Evolutionary conservation across 2,329 filamentous ascomycete genomes (phyloP).

Genomic region (Emydomyces testavorans): DNA sequence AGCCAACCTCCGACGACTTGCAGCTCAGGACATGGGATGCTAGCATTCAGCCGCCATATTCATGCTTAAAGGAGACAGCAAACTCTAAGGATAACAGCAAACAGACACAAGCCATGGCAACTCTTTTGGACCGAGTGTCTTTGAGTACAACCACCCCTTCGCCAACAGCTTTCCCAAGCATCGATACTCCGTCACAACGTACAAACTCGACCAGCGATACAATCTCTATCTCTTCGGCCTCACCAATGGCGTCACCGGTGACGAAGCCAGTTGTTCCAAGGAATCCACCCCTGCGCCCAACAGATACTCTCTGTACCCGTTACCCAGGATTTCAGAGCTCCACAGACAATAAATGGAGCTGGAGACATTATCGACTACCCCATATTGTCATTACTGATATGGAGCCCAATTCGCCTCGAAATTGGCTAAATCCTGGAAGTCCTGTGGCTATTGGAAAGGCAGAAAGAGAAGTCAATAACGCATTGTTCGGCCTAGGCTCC

Average conservation of each 20-base stretch:
- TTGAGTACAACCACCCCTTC: neutral
- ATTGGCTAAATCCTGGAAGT: constrained; percentile 9
- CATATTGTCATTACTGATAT: constrained; percentile 15
- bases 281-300: neutral
- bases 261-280: neutral
- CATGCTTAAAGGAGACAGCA: neutral
- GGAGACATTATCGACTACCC: constrained; percentile 12
- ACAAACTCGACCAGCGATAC: neutral
- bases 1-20: neutral
- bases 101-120: neutral
- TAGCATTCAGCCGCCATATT: neutral
- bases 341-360: neutral
- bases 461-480: constrained; percentile 9
- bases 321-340: constrained; percentile 18
- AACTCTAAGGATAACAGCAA: neutral
- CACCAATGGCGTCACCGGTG: neutral
- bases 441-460: constrained; percentile 8
- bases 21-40: neutral
- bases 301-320: constrained; percentile 14
- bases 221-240: neutral
- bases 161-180: neutral
- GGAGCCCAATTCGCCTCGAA: constrained; percentile 11
- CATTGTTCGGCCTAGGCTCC: constrained; percentile 11
- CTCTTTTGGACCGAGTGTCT: neutral
- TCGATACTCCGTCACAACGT: neutral